Percentiles rank a stretch among this genome's conserved stretches.
These are phyloP conservation scores for Aurantiochytrium sp. DNA, from an alignment of 108 stramenopile genomes.

Conservation along the genomic window DNA sequence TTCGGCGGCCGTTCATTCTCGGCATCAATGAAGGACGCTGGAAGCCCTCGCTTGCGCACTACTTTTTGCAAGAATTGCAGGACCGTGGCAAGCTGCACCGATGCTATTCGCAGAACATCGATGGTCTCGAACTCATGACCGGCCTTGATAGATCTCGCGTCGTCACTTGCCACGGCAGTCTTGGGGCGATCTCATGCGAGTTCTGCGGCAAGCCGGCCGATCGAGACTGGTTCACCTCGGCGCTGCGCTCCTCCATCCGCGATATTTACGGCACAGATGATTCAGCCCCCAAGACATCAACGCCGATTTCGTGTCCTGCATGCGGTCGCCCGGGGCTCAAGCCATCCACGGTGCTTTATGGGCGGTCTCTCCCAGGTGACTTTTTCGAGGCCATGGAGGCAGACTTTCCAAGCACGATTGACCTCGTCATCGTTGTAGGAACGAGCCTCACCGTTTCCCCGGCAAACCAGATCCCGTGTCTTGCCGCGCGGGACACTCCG, in stretches of 20 bases:
- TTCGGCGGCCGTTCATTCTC: conserved; percentile 69
- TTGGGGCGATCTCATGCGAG: conserved; percentile 71
- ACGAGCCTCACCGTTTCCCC: conserved; percentile 64
- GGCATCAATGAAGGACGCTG: conserved; percentile 55
- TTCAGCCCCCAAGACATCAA: conserved; percentile 56
- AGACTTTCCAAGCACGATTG: conserved; percentile 49
- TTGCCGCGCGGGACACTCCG: not conserved
- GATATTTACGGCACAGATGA: conserved; percentile 56
- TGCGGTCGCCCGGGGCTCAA: conserved; percentile 62
- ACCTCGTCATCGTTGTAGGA: conserved; percentile 63
- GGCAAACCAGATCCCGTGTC: conserved; percentile 50
- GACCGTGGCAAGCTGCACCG: conserved; percentile 58
- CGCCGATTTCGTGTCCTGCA: conserved; percentile 53
- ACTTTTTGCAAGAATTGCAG: conserved; percentile 68
- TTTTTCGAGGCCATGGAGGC: conserved; percentile 56
- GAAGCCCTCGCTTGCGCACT: conserved; percentile 75
- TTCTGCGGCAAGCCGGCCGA: conserved; percentile 48
- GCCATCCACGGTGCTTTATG: conserved; percentile 73
- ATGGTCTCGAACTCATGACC: conserved; percentile 65
- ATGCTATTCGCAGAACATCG: conserved; percentile 72
- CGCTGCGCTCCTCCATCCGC: conserved; percentile 56
- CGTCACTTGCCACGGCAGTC: conserved; percentile 71
- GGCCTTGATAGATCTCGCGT: conserved; percentile 58
- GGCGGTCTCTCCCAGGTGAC: conserved; percentile 55
- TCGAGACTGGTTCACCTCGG: conserved; percentile 53